Evolutionary conservation across 441 rosid species (phyloP).

Genomic region (Arabidopsis hybrid): DNA sequence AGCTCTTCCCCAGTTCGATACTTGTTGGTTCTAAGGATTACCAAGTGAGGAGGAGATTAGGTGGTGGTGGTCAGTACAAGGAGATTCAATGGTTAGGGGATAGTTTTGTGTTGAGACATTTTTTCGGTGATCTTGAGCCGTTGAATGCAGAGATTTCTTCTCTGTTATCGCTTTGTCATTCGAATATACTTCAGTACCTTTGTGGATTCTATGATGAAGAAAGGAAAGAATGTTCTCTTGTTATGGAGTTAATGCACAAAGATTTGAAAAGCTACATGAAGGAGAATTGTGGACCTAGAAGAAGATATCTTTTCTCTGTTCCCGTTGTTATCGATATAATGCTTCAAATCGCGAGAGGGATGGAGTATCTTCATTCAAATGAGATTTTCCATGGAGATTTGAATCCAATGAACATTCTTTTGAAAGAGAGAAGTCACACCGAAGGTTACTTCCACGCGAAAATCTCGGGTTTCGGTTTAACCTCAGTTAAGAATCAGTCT

Average conservation of each 20-base stretch:
- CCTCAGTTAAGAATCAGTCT: conserved; percentile 47
- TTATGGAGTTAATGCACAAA: conserved; percentile 88
- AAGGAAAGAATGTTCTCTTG: conserved; percentile 75
- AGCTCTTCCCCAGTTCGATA: conserved; percentile 72
- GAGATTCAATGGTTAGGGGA: conserved; percentile 95
- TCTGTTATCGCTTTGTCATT: conserved; percentile 75
- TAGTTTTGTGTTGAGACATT: conserved; percentile 69
- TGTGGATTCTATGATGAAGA: conserved; percentile 88
- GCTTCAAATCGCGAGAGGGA: conserved; percentile 93
- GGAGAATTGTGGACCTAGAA: conserved; percentile 78
- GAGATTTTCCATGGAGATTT: conserved; percentile 78
- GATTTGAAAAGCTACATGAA: conserved; percentile 75
- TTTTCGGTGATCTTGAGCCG: conserved; percentile 64
- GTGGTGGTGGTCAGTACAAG: conserved; percentile 75
- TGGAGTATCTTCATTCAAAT: conserved; percentile 86
- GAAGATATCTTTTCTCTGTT: conserved; percentile 69
- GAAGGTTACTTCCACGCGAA: conserved; percentile 87
- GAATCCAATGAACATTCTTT: conserved; percentile 70
- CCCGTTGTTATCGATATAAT: conserved; percentile 80
- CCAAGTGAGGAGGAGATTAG: conserved; percentile 74
- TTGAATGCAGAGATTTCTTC: conserved; percentile 62
- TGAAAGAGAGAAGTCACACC: conserved; percentile 64
- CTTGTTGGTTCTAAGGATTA: conserved; percentile 78
- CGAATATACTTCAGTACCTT: conserved; percentile 75
- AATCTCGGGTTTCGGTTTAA: conserved; percentile 80